Conservation (phyloP, 148 eudicot genomes). For the Spergularia marina region DNA sequence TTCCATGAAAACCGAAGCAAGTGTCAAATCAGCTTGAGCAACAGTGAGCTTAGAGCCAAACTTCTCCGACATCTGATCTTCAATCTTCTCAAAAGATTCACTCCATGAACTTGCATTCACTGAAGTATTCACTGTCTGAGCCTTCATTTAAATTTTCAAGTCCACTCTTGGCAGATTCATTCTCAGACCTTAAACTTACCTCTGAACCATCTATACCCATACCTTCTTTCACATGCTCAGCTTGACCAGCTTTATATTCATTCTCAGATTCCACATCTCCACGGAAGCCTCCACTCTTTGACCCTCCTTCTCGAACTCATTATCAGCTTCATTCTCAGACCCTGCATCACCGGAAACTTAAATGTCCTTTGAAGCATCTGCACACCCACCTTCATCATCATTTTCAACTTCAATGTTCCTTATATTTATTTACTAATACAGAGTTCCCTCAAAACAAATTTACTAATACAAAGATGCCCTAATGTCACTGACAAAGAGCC, state of each 20-base stretch:
- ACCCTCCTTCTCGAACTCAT: background rate
- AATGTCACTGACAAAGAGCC: too few species aligned
- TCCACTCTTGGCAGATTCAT: too few species aligned
- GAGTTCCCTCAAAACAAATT: too few species aligned
- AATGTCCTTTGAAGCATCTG: background rate
- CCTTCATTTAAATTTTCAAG: too few species aligned
- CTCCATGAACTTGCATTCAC: background rate
- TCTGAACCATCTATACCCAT: too few species aligned
- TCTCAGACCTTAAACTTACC: too few species aligned
- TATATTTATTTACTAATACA: too few species aligned
- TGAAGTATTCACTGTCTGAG: background rate
- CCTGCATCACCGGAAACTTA: background rate
- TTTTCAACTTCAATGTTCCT: slow-evolving; percentile 1
- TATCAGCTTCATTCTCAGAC: background rate
- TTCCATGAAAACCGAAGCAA: background rate
- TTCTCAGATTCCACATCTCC: too few species aligned
- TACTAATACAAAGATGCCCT: too few species aligned
- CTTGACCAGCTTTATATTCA: too few species aligned
- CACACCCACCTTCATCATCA: background rate
- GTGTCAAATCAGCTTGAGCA: background rate
- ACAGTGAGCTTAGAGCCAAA: slow-evolving; percentile 1
- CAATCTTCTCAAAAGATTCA: slow-evolving; percentile 17
- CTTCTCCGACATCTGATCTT: background rate
- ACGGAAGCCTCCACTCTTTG: too few species aligned
- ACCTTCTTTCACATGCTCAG: too few species aligned